These are phyloP conservation scores for Fusarium tanahbumbuense DNA, from an alignment of 2,329 filamentous ascomycete genomes.

Conservation along the genomic window DNA sequence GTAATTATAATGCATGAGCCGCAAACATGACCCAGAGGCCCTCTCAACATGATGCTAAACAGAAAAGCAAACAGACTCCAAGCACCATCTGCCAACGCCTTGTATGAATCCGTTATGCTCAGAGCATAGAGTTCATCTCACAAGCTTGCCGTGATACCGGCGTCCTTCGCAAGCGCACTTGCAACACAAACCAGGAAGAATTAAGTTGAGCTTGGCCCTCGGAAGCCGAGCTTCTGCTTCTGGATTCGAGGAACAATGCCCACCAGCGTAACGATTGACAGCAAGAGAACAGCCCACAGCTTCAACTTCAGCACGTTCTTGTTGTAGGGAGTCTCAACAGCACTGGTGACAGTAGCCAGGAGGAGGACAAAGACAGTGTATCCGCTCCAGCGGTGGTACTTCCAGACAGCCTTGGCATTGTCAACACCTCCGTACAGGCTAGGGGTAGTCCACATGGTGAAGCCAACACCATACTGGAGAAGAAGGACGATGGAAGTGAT, in stretches of 20 bases:
- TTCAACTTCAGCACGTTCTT: conserved; percentile 75
- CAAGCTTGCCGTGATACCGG: neutral
- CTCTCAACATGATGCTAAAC: neutral
- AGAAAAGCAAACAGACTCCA: conserved; percentile 1
- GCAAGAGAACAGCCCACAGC: conserved; percentile 79
- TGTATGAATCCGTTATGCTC: neutral
- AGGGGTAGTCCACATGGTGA: conserved; percentile 84
- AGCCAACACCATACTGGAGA: conserved; percentile 80
- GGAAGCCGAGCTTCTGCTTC: conserved; percentile 79
- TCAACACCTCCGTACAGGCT: conserved; percentile 80
- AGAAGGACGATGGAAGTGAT: conserved; percentile 76
- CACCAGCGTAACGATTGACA: conserved; percentile 71
- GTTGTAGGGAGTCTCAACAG: conserved; percentile 82
- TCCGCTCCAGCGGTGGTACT: conserved; percentile 84
- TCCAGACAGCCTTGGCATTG: conserved; percentile 85
- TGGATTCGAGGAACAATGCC: conserved; percentile 84
- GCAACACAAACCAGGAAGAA: neutral
- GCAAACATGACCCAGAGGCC: neutral
- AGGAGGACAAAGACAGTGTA: conserved; percentile 79
- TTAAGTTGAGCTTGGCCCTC: conserved; percentile 29
- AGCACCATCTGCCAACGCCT: neutral
- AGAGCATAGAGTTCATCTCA: neutral
- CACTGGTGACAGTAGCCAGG: conserved; percentile 78
- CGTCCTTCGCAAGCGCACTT: neutral
- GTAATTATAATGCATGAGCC: neutral